These are phyloP conservation scores for Fusarium temperatum DNA, from an alignment of 2,329 filamentous ascomycete species.

Conservation along the genomic window DNA sequence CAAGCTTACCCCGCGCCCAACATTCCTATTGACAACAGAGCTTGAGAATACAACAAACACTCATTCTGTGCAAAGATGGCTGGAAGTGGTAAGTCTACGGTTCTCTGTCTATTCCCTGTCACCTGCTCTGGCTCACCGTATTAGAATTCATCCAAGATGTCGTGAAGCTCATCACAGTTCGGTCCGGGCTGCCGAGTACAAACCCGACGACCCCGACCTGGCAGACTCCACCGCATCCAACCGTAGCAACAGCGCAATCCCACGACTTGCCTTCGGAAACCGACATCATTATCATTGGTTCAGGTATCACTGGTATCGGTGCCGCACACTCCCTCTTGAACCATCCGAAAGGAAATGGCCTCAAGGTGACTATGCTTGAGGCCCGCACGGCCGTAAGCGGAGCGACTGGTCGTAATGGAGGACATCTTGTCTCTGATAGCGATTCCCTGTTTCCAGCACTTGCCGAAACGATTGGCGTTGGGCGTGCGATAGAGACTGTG, in stretches of 20 bases:
- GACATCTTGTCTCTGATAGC: slow-evolving; percentile 44
- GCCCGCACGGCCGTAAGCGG: slow-evolving; percentile 42
- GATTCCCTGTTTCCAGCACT: slow-evolving; percentile 51
- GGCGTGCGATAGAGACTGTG: slow-evolving; percentile 53
- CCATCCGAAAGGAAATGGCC: neutral
- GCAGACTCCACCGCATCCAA: slow-evolving; percentile 33
- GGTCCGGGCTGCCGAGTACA: slow-evolving; percentile 7
- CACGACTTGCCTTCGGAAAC: slow-evolving; percentile 12
- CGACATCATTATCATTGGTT: slow-evolving; percentile 43
- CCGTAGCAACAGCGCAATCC: slow-evolving; percentile 36
- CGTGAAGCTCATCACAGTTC: slow-evolving; percentile 6
- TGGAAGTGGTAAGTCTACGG: neutral
- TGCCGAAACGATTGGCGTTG: slow-evolving; percentile 42
- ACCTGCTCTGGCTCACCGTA: neutral
- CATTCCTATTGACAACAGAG: neutral
- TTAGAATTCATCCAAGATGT: neutral
- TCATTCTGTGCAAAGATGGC: neutral
- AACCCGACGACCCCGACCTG: slow-evolving; percentile 17
- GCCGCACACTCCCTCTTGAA: slow-evolving; percentile 39
- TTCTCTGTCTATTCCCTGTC: neutral
- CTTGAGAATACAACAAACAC: neutral
- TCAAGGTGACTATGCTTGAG: slow-evolving; percentile 40
- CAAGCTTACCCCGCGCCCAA: neutral
- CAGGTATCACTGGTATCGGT: slow-evolving; percentile 43
- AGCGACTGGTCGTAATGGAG: slow-evolving; percentile 46